Conservation (phyloP, 2,329 filamentous ascomycete species). For the Sphaceloma murrayae region DNA sequence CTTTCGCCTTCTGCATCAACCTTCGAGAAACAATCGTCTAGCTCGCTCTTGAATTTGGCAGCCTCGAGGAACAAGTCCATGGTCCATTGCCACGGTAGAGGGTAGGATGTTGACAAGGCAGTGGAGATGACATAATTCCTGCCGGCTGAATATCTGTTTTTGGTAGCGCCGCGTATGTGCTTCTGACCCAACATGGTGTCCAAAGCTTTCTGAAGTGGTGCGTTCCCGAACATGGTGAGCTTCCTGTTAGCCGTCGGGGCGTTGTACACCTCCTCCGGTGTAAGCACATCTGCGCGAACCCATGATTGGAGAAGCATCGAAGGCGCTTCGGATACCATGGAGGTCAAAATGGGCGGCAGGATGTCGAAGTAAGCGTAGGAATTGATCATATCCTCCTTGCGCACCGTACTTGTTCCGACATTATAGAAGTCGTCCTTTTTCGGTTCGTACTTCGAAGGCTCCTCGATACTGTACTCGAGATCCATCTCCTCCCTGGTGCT, state of each 20-base stretch:
- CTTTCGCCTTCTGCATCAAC: slow-evolving; percentile 22
- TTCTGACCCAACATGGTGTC: slow-evolving; percentile 45
- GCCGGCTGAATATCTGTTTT: slow-evolving; percentile 44
- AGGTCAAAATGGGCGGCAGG: slow-evolving; percentile 18
- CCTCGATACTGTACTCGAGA: slow-evolving; percentile 35
- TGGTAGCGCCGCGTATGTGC: slow-evolving; percentile 50
- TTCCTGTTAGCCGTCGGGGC: slow-evolving; percentile 33
- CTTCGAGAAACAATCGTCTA: slow-evolving; percentile 47
- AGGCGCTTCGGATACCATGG: slow-evolving; percentile 19
- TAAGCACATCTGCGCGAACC: slow-evolving; percentile 38
- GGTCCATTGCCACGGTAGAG: slow-evolving; percentile 42
- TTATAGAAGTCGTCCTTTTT: slow-evolving; percentile 50
- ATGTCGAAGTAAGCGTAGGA: slow-evolving; percentile 18
- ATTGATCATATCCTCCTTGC: slow-evolving; percentile 30
- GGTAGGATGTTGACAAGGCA: slow-evolving; percentile 47
- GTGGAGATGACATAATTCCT: slow-evolving; percentile 56
- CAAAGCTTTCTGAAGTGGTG: slow-evolving; percentile 39
- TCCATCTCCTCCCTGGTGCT: slow-evolving; percentile 34
- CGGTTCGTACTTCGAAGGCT: slow-evolving; percentile 32
- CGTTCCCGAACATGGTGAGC: slow-evolving; percentile 28
- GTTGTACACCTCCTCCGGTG: slow-evolving; percentile 34
- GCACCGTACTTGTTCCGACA: slow-evolving; percentile 33
- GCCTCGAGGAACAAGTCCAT: slow-evolving; percentile 49
- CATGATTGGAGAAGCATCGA: slow-evolving; percentile 33
- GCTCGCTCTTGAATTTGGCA: slow-evolving; percentile 47